Base-by-base conservation (phyloP, 495 filamentous ascomycete genomes). In the Hypoxylon trugodes region DNA sequence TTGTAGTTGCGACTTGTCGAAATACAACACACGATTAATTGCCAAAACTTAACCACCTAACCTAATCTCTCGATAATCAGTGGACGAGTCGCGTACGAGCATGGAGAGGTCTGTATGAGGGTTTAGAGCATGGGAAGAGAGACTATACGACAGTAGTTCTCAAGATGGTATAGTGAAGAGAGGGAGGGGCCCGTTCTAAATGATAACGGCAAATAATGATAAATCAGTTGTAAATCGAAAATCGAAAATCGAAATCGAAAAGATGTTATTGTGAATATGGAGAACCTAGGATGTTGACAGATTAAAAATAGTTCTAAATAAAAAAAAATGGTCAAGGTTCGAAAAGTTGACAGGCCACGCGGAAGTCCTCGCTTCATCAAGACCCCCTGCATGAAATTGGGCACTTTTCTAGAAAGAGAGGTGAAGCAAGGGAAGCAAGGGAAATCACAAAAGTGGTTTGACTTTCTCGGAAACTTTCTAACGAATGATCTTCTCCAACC, bases 301-400 rank as follows among this genome's bases (percentile, higher is more conserved):
- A 40, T 40, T 60, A 66, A 42, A 49, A 56, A 60, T 35, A 30
- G 51, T 52, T 35, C 45, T 66, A 59, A 49, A 59, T 41, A 6
- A 64, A 65, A 64, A 49, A 30, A 30, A 30, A 22, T 26, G 2
- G 41, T 57, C 52, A 48, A 64, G 60, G 52, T 50, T n/a, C 26
- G 22, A 66, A 59, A 25, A 36, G 37, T 50, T 57, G 56, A 61
- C 62, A 52, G 46, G 38, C 63, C 50, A 61, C 38, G 45, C 43
- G 51, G 51, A 41, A 59, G 58, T 43, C 59, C 43, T 68, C 58
- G 47, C 53, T 59, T 63, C 46, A 40, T 9, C 41, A 49, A 19
- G 43, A n/a, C n/a, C 65, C 65, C 65, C 65, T 68, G 65, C 59
- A 68, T 68, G 65, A 68, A 68, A 68, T 63, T 68, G 65, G 58